These are phyloP conservation scores for Linum lewisii DNA, from an alignment of 345 rosid species.

Conservation along the genomic window DNA sequence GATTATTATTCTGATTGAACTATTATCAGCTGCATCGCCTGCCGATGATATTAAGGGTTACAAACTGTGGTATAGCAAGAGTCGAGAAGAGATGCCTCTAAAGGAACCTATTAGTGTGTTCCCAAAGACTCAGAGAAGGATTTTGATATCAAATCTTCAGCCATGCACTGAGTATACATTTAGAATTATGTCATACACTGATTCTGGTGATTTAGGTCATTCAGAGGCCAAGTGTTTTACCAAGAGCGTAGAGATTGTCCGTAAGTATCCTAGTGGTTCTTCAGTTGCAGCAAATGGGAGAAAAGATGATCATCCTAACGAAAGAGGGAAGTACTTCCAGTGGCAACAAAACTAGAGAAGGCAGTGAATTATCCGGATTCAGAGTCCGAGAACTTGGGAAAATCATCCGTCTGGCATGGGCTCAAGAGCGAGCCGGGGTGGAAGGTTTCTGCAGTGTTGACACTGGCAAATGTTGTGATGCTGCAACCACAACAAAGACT, in stretches of 20 bases:
- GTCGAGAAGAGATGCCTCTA: conserved; percentile 44
- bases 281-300: conserved; percentile 19
- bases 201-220: conserved; percentile 47
- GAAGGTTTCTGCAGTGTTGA: conserved; percentile 61
- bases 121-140: conserved; percentile 63
- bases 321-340: conserved; percentile 32
- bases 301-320: conserved; percentile 21
- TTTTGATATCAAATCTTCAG: conserved; percentile 63
- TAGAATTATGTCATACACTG: conserved; percentile 48
- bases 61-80: conserved; percentile 85
- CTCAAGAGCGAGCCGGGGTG: conserved; percentile 59
- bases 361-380: conserved; percentile 43
- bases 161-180: conserved; percentile 81
- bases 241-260: conserved; percentile 51
- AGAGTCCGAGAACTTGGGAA: conserved; percentile 69
- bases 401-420: conserved; percentile 56
- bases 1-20: conserved; percentile 53
- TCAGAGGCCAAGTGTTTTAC: conserved; percentile 66
- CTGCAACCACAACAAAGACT: conserved; percentile 14
- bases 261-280: conserved; percentile 30
- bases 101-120: conserved; percentile 50
- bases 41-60: conserved; percentile 59
- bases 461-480: conserved; percentile 37
- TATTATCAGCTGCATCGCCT: conserved; percentile 23
- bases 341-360: conserved; percentile 28